Base-by-base conservation (phyloP, 2,329 filamentous ascomycete species). In the Sarocladiaceae sp. region DNA sequence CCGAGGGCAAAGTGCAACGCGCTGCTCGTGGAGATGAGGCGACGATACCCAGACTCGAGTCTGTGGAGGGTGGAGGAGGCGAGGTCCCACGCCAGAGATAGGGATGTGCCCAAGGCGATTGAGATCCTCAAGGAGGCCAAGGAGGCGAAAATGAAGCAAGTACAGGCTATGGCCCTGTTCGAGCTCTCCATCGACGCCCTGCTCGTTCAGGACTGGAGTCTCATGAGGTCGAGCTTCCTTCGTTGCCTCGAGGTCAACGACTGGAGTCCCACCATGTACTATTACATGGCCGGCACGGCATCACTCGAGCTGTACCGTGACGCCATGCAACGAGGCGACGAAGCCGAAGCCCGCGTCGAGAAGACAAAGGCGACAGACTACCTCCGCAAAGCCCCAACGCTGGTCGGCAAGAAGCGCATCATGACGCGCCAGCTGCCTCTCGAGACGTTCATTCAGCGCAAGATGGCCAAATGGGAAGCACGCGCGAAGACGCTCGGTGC, bases 31-130 rank as follows among this genome's bases (percentile, higher is more conserved):
- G 76, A 82, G 21, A 93, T 96, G 85, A 78, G 87, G 34, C 57
- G 65, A 18, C 78, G 84, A 3, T 95, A 95, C 56, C 89, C 90
- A 0, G 79, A 88, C 43, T 90, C 85, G 39, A 77, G 83, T 35
- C 73, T 97, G 9, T 98, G 91, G 91, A 73, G 84, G 13, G 70
- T 97, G 2, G 91, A 97, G 62, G 87, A 96, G 66, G 85, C 89
- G 1, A 76, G 90, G 20, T 82, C 89, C 70, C 66, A 82, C 21
- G 80, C 83, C 6, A 80, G 80, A 27, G 78, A 83, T 43, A 76
- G 78, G 29, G 67, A 84, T 37, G 68, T 96, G 0, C 69, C 79
- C 23, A 73, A 76, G 24, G 84, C 89, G 1, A 69, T 95, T 31
- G 68, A 74, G 2, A 69, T 89, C 20, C 70, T 95, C n/a, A 13